phyloP scores from a whole-genome alignment of 257 asterid species.

The Solanum dulcamara region DNA sequence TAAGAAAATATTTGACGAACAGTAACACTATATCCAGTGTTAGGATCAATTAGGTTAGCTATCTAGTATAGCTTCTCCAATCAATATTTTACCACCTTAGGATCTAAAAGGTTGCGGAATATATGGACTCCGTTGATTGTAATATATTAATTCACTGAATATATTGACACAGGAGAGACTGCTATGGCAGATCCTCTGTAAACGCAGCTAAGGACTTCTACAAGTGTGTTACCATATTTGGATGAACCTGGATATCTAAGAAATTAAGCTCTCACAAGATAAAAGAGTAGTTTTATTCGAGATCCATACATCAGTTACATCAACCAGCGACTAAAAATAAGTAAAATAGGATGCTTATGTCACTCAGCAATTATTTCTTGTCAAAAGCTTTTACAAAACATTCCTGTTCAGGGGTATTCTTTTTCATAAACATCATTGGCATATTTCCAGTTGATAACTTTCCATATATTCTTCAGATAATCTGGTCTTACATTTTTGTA shows the following conservation, averaged over 20 bases:
- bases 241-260: neutral
- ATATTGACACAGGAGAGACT: neutral
- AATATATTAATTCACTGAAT: neutral
- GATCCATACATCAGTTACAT: neutral
- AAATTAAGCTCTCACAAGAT: neutral
- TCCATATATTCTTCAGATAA: conserved; percentile 73
- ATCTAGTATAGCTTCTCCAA: neutral
- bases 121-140: neutral
- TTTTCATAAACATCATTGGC: conserved; percentile 49
- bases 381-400: neutral
- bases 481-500: conserved; percentile 80
- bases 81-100: neutral
- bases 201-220: neutral
- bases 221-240: neutral
- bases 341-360: neutral
- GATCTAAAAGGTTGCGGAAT: neutral
- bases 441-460: conserved; percentile 71
- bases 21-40: neutral
- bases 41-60: neutral
- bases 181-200: neutral
- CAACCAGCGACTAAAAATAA: neutral
- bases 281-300: neutral
- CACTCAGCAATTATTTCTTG: neutral
- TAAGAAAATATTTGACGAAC: no score
- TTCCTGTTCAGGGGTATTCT: conserved; percentile 23